Percentiles rank a stretch among this genome's conserved stretches.
Evolutionary conservation across 805 yeast genomes (phyloP).

Genomic region (Yarrowia yakushimensis): DNA sequence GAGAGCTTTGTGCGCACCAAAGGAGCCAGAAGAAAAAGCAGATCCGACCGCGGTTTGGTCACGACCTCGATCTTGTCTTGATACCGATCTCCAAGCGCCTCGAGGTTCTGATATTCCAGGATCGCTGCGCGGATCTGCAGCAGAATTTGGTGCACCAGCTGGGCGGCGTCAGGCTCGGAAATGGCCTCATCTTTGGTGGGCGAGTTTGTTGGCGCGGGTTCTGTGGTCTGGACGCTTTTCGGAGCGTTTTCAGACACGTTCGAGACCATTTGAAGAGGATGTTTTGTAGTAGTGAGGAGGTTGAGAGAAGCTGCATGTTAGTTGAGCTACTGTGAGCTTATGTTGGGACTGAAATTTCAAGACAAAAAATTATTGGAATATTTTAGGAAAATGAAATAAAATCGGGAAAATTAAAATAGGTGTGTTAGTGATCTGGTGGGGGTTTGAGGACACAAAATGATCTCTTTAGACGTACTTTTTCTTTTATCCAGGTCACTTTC

Average conservation of each 20-base stretch:
- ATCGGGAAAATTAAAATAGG: too few relatives aligned
- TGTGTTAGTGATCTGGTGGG: too few relatives aligned
- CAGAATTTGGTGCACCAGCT: background rate
- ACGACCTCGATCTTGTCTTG: constrained; percentile 12
- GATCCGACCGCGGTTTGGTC: constrained; percentile 17
- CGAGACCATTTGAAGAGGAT: too few relatives aligned
- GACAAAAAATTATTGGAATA: too few relatives aligned
- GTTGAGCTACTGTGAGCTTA: too few relatives aligned
- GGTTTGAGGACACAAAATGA: too few relatives aligned
- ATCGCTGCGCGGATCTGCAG: constrained; percentile 23
- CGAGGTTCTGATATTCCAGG: constrained; percentile 19
- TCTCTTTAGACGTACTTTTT: too few relatives aligned
- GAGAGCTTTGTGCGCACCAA: constrained; percentile 7
- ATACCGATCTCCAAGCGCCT: constrained; percentile 18
- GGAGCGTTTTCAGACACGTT: background rate
- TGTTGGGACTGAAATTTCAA: too few relatives aligned
- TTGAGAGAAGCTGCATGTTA: too few relatives aligned
- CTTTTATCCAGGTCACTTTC: too few relatives aligned
- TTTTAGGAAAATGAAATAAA: too few relatives aligned
- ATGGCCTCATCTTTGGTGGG: background rate
- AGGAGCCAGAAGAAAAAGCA: constrained; percentile 10
- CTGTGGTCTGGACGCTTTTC: background rate
- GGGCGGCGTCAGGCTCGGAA: background rate
- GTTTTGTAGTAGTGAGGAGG: too few relatives aligned
- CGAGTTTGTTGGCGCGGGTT: background rate